Evolutionary conservation across 805 yeast genomes (phyloP).

Genomic region (Hanseniaspora pseudoguilliermondii): DNA sequence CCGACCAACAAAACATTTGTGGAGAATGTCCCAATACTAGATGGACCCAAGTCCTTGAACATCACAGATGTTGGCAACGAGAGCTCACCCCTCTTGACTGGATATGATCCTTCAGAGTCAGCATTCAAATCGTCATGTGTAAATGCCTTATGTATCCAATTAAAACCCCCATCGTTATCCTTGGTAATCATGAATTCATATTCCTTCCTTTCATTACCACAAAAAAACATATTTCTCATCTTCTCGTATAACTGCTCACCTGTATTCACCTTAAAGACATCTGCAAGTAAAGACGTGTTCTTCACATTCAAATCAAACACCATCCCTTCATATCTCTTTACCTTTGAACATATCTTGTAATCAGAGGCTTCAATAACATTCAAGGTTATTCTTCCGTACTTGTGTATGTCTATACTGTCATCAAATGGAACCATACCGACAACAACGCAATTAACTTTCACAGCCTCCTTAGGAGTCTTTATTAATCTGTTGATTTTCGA

Average conservation of each 20-base stretch:
- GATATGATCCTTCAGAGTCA: background rate
- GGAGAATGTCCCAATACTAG: background rate
- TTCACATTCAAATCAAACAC: background rate
- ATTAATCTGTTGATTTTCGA: conserved; percentile 1
- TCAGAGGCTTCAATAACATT: conserved; percentile 3
- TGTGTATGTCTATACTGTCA: background rate
- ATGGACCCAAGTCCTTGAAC: background rate
- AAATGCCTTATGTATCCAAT: background rate
- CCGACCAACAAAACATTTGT: conserved; percentile 1
- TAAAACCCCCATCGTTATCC: background rate
- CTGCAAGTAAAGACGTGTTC: background rate
- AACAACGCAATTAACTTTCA: background rate
- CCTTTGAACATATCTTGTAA: background rate
- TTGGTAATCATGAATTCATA: background rate
- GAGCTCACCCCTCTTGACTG: background rate
- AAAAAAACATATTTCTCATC: background rate
- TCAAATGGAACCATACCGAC: background rate
- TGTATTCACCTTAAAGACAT: background rate
- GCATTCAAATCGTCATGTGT: background rate
- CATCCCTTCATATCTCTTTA: background rate
- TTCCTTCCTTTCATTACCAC: background rate
- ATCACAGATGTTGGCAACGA: background rate
- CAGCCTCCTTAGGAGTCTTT: background rate
- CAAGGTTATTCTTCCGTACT: background rate
- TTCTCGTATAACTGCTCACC: background rate